Conservation (phyloP, 495 filamentous ascomycete genomes). For the Aspergillus ellipticus region DNA sequence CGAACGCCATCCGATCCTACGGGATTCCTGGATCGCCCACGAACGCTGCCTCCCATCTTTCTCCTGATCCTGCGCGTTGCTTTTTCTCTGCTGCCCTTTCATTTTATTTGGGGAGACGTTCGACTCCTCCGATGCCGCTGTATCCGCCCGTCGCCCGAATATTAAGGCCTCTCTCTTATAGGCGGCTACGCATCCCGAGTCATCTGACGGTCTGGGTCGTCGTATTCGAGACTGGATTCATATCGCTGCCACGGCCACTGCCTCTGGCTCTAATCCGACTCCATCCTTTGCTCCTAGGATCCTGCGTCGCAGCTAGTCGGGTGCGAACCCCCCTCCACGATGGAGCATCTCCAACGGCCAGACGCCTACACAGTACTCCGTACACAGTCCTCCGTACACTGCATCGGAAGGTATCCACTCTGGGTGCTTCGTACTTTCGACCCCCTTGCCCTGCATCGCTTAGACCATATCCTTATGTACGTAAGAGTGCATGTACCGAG, state of each 20-base stretch:
- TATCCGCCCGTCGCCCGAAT: conserved; percentile 6
- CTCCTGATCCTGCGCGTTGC: not conserved
- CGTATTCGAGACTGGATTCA: no score
- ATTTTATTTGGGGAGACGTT: not conserved
- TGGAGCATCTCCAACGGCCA: no score
- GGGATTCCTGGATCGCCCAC: not conserved
- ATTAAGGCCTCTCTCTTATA: conserved; percentile 2
- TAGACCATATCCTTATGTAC: not conserved
- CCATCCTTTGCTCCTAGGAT: no score
- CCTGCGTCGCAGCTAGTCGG: not conserved
- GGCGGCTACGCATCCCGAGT: not conserved
- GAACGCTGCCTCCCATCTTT: conserved; percentile 3
- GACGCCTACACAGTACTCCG: no score
- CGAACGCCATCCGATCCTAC: not conserved
- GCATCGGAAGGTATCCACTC: not conserved
- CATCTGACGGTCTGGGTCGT: not conserved
- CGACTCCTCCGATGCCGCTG: conserved; percentile 7
- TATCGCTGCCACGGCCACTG: no score
- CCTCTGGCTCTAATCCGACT: no score
- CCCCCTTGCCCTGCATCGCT: not conserved
- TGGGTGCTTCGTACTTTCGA: not conserved
- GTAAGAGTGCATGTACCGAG: not conserved
- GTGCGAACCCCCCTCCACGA: not conserved
- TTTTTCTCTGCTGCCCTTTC: not conserved
- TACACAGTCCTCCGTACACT: no score